Percentiles rank a stretch among this genome's conserved stretches.
Evolutionary conservation across 306 rosid genomes (phyloP).

Genomic region (Myrica gale): DNA sequence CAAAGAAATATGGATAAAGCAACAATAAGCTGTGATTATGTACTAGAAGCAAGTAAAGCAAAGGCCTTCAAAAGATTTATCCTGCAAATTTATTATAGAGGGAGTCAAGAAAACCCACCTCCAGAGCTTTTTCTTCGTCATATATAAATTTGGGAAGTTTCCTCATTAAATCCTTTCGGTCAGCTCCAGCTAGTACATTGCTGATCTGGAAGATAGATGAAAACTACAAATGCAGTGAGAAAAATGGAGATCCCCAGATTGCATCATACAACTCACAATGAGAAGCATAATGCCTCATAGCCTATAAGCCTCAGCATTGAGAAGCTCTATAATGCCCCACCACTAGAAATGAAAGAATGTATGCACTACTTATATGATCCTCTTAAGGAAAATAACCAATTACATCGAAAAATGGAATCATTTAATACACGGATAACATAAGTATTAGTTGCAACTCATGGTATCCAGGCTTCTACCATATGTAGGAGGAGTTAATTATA

Average conservation of each 20-base stretch:
- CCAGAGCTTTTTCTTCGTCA: slow-evolving; percentile 92
- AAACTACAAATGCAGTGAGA: slow-evolving; percentile 21
- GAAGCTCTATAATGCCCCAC: not conserved
- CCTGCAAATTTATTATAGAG: slow-evolving; percentile 21
- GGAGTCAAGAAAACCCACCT: slow-evolving; percentile 47
- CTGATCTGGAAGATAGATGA: slow-evolving; percentile 61
- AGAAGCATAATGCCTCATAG: not conserved
- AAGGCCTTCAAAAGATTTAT: slow-evolving; percentile 4
- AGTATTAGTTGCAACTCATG: slow-evolving; percentile 16
- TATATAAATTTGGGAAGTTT: slow-evolving; percentile 93
- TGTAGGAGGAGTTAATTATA: slow-evolving; percentile 18
- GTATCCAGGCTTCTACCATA: slow-evolving; percentile 15
- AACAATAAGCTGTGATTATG: not conserved
- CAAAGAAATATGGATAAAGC: not conserved
- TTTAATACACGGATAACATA: slow-evolving; percentile 3
- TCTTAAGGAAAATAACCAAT: not conserved
- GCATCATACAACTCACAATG: slow-evolving; percentile 13
- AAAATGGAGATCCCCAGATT: slow-evolving; percentile 8
- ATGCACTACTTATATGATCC: not conserved
- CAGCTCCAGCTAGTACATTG: slow-evolving; percentile 78
- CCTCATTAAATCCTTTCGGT: slow-evolving; percentile 85
- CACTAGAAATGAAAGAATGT: not conserved
- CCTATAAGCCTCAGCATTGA: not conserved
- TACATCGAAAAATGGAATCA: not conserved
- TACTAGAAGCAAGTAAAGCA: slow-evolving; percentile 13